Evolutionary conservation across 148 eudicot species (phyloP).

Genomic region (Selenicereus undatus): DNA sequence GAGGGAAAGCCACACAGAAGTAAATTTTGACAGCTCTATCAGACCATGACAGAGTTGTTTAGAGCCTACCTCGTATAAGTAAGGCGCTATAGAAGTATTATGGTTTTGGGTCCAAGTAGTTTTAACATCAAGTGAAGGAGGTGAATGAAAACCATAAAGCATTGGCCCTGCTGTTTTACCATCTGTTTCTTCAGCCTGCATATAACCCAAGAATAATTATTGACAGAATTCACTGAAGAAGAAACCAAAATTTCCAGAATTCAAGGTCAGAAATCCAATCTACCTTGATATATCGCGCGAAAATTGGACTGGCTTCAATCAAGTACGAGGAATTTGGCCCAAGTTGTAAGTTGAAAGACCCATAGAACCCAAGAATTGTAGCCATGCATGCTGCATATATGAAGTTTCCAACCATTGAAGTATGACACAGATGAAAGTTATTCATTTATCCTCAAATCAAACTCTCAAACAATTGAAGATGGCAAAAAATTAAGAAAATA

Average conservation of each 20-base stretch:
- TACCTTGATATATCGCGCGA: slow-evolving; percentile 53
- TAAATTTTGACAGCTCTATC: not conserved
- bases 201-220: not conserved
- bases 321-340: slow-evolving; percentile 50
- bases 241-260: not conserved
- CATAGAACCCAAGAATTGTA: slow-evolving; percentile 49
- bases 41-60: not conserved
- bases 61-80: slow-evolving; percentile 32
- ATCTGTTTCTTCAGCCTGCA: slow-evolving; percentile 44
- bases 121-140: slow-evolving; percentile 58
- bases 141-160: slow-evolving; percentile 59
- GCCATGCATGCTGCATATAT: slow-evolving; percentile 48
- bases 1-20: not conserved
- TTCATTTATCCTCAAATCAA: not conserved
- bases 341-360: slow-evolving; percentile 38
- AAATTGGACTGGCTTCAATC: slow-evolving; percentile 38
- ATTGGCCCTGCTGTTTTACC: slow-evolving; percentile 38
- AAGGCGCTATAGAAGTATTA: slow-evolving; percentile 30
- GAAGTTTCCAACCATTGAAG: slow-evolving; percentile 8
- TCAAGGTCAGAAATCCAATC: not conserved
- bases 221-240: not conserved
- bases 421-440: not conserved
- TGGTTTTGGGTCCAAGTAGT: slow-evolving; percentile 44
- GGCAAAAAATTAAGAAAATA: not conserved
- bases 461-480: too few relatives aligned